Evolutionary conservation across 1,284 basidiomycete genomes (phyloP).

Genomic region (Ceratobasidium sp.): DNA sequence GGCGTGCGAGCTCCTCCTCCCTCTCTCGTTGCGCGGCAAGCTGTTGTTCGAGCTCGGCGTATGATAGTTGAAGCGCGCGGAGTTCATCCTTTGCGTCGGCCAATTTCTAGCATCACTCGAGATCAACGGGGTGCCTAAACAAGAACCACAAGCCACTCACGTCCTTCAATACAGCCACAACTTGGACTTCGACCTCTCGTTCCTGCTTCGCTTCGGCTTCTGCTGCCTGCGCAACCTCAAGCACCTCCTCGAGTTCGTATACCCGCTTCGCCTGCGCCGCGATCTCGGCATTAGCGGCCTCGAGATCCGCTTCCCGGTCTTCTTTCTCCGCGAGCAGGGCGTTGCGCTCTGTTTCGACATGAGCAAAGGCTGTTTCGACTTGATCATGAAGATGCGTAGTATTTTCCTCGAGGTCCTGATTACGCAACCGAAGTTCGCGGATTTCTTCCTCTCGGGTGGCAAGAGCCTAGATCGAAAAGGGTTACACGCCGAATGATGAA

Average conservation of each 20-base stretch:
- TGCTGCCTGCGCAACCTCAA: conserved; percentile 57
- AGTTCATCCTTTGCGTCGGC: conserved; percentile 68
- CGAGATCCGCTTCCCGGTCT: conserved; percentile 25
- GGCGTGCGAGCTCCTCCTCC: conserved; percentile 78
- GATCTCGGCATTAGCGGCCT: conserved; percentile 42
- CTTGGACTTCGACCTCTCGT: conserved; percentile 74
- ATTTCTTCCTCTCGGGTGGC: conserved; percentile 79
- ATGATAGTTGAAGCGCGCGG: conserved; percentile 68
- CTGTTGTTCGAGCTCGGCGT: conserved; percentile 69
- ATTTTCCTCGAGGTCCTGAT: conserved; percentile 74
- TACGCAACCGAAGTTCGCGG: conserved; percentile 74
- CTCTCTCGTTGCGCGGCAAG: conserved; percentile 69
- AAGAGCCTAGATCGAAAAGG: conserved; percentile 60
- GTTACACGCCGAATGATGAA: not conserved
- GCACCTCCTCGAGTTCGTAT: conserved; percentile 68
- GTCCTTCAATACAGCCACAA: conserved; percentile 81
- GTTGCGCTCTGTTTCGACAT: conserved; percentile 70
- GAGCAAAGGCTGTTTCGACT: conserved; percentile 75
- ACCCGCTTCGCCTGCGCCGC: conserved; percentile 58
- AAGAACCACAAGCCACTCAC: conserved; percentile 57
- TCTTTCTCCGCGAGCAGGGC: conserved; percentile 41
- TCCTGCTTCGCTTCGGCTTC: conserved; percentile 75
- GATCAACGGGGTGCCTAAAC: conserved; percentile 13
- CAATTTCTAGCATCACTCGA: conserved; percentile 66
- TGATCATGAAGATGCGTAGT: conserved; percentile 75